phyloP scores from a whole-genome alignment of 2,329 filamentous ascomycete genomes.

The Cladosporium austrohemisphaericum region DNA sequence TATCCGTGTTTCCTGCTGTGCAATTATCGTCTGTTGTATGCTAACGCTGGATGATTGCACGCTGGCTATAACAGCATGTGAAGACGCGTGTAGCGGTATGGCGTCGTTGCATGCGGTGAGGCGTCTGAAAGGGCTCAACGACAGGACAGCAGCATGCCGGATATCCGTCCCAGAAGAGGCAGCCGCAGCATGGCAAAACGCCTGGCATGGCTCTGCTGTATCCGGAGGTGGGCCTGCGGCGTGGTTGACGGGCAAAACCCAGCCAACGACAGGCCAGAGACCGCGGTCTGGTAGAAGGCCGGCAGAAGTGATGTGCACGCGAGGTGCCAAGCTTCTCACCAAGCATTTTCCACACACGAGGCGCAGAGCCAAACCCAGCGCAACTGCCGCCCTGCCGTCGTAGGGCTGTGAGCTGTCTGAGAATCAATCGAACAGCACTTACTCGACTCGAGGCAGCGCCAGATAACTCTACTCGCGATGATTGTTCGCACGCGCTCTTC shows the following conservation, averaged over 20 bases:
- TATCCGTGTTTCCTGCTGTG: neutral
- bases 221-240: constrained; percentile 8
- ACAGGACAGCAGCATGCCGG: neutral
- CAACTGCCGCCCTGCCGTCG: neutral
- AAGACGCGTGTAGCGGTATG: too few relatives aligned
- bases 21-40: neutral
- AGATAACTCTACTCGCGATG: neutral
- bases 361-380: constrained; percentile 4
- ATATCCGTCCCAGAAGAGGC: constrained; percentile 2
- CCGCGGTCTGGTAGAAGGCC: constrained; percentile 11
- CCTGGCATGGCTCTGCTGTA: neutral
- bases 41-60: too few relatives aligned
- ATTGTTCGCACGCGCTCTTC: neutral
- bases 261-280: neutral
- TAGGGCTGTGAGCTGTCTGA: too few relatives aligned
- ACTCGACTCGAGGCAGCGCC: constrained; percentile 12
- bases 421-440: too few relatives aligned
- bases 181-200: neutral
- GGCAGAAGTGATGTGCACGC: constrained; percentile 14
- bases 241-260: constrained; percentile 2
- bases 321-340: constrained; percentile 12
- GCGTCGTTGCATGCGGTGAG: neutral
- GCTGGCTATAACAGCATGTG: too few relatives aligned
- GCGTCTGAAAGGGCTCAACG: neutral
- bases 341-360: constrained; percentile 12